Conservation (phyloP, 805 yeast species). For the Vanderwaltozyma verrucispora region DNA sequence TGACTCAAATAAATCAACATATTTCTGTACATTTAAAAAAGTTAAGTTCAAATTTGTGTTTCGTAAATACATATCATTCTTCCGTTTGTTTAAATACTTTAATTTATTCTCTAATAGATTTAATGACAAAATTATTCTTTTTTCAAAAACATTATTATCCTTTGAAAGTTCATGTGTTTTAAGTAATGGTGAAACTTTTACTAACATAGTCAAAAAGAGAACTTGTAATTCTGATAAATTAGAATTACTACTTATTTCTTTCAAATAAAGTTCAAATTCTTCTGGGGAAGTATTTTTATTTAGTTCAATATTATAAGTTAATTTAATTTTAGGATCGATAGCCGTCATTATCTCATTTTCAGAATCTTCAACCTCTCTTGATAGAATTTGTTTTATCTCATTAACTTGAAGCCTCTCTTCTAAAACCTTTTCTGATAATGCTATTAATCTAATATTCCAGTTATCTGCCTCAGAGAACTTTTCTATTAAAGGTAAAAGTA, state of each 20-base stretch:
- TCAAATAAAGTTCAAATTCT: slow-evolving; percentile 22
- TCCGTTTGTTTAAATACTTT: not conserved
- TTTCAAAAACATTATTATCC: slow-evolving; percentile 5
- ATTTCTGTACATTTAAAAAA: too few relatives aligned
- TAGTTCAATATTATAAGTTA: slow-evolving; percentile 6
- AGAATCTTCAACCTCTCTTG: slow-evolving; percentile 35
- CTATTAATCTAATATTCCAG: slow-evolving; percentile 57
- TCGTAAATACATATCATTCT: too few relatives aligned
- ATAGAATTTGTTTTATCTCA: slow-evolving; percentile 57
- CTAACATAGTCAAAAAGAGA: slow-evolving; percentile 10
- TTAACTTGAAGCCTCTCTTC: slow-evolving; percentile 68
- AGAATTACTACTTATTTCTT: slow-evolving; percentile 13
- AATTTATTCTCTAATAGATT: slow-evolving; percentile 21
- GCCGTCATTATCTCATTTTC: not conserved
- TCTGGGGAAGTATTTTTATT: slow-evolving; percentile 9
- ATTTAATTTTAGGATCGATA: slow-evolving; percentile 4
- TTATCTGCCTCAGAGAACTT: slow-evolving; percentile 64
- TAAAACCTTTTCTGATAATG: slow-evolving; percentile 50
- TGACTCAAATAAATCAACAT: slow-evolving; percentile 9
- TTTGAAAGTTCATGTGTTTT: slow-evolving; percentile 1
- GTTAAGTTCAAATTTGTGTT: too few relatives aligned
- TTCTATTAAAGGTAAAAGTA: slow-evolving; percentile 40
- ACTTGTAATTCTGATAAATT: slow-evolving; percentile 11
- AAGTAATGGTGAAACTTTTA: slow-evolving; percentile 11
- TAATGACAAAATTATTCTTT: slow-evolving; percentile 15